These are phyloP conservation scores for Rhizopogon vinicolor DNA, from an alignment of 768 basidiomycete species.

Conservation along the genomic window DNA sequence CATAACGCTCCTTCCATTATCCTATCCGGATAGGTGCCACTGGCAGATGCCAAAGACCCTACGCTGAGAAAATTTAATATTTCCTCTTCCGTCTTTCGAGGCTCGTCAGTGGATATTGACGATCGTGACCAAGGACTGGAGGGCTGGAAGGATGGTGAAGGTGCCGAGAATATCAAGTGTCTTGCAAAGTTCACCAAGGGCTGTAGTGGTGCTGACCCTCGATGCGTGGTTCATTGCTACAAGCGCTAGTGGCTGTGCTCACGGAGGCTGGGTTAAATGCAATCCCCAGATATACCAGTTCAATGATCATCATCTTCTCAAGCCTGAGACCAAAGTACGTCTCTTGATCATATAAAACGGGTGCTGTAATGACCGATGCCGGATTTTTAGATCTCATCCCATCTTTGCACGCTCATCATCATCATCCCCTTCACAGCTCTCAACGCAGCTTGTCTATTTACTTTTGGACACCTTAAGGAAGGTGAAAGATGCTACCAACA, in stretches of 20 bases:
- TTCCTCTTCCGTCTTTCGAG: conserved; percentile 82
- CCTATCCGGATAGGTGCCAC: conserved; percentile 98
- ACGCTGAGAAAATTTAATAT: conserved; percentile 93
- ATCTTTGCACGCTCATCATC: conserved; percentile 91
- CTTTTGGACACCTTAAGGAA: conserved; percentile 62
- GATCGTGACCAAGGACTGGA: conserved; percentile 89
- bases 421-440: conserved; percentile 80
- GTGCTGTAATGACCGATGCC: too few species aligned
- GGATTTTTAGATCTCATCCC: conserved; percentile 68
- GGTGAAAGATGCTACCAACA: conserved; percentile 67
- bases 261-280: conserved; percentile 97
- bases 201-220: conserved; percentile 93
- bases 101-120: conserved; percentile 85
- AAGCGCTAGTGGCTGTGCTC: conserved; percentile 1
- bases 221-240: conserved; percentile 41
- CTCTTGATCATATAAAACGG: background rate
- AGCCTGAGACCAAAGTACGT: conserved; percentile 84
- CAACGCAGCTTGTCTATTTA: conserved; percentile 77
- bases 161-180: conserved; percentile 48
- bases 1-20: conserved; percentile 92
- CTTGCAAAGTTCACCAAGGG: conserved; percentile 92
- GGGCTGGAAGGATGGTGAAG: conserved; percentile 62
- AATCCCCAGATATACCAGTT: conserved; percentile 95
- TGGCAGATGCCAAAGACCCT: conserved; percentile 96
- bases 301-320: conserved; percentile 75